A percentile compares a stretch with the other conserved stretches of the same genome.
These are phyloP conservation scores for Coemansia sp. DNA, from an alignment of 192 early-diverging fungal species.

Conservation along the genomic window DNA sequence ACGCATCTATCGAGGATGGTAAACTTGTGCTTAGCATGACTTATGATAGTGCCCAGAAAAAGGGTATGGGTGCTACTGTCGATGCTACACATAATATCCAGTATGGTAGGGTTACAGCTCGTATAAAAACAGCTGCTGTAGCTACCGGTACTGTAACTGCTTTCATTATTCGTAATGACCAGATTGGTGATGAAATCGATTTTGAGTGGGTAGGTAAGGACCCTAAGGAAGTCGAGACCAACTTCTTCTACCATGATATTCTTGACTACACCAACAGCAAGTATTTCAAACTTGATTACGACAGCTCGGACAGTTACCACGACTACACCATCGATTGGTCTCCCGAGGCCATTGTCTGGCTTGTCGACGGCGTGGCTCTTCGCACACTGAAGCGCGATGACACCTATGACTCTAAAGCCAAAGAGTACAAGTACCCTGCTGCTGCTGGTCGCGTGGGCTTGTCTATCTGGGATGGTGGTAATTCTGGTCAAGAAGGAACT, in stretches of 20 bases:
- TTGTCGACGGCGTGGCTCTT: constrained; percentile 53
- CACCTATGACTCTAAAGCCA: constrained; percentile 45
- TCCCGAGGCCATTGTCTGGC: constrained; percentile 55
- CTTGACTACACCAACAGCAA: constrained; percentile 55
- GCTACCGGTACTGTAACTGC: constrained; percentile 57
- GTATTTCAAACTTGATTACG: constrained; percentile 22
- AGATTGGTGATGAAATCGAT: constrained; percentile 63
- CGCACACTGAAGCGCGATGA: constrained; percentile 50
- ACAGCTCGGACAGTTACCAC: constrained; percentile 53
- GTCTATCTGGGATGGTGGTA: constrained; percentile 67
- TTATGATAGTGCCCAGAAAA: constrained; percentile 34
- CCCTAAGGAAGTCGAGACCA: constrained; percentile 57
- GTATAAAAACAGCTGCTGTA: constrained; percentile 55
- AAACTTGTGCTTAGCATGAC: constrained; percentile 41
- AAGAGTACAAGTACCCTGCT: constrained; percentile 48
- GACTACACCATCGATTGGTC: constrained; percentile 62
- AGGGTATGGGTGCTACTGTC: constrained; percentile 58
- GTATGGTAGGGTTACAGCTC: constrained; percentile 60
- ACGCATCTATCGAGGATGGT: constrained; percentile 26
- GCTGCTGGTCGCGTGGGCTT: constrained; percentile 56
- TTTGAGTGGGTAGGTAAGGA: constrained; percentile 63
- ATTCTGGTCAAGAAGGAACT: constrained; percentile 50
- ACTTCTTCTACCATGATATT: constrained; percentile 58
- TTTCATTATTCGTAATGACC: constrained; percentile 53
- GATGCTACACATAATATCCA: constrained; percentile 42